phyloP scores from a whole-genome alignment of 2,329 filamentous ascomycete genomes.

The Alternaria arborescens region DNA sequence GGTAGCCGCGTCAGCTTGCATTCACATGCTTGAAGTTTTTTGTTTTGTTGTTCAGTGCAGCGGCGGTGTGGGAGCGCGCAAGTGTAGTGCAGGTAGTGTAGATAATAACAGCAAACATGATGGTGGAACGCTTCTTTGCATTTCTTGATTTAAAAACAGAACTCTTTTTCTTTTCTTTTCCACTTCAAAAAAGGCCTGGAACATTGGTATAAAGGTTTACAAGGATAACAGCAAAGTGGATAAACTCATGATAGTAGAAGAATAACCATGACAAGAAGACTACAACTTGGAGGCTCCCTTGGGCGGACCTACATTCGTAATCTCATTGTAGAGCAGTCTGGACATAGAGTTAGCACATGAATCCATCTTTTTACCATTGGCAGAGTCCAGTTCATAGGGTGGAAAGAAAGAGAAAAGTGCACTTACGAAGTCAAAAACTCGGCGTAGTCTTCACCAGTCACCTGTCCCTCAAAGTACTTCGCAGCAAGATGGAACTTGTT shows the following conservation, averaged over 20 bases:
- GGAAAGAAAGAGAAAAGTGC: no score
- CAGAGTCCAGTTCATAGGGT: no score
- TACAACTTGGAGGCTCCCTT: constrained; percentile 62
- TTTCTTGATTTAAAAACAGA: no score
- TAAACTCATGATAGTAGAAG: background rate
- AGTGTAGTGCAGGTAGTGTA: background rate
- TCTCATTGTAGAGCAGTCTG: constrained; percentile 89
- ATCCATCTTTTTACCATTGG: background rate
- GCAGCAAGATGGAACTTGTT: constrained; percentile 93
- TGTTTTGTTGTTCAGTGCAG: background rate
- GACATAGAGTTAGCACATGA: background rate
- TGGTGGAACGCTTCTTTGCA: no score
- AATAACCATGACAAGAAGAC: background rate
- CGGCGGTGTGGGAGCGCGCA: background rate
- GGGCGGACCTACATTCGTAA: constrained; percentile 74
- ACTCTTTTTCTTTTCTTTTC: no score
- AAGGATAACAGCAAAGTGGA: background rate
- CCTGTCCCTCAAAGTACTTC: constrained; percentile 90
- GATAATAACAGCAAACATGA: background rate
- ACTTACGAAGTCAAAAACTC: constrained; percentile 90
- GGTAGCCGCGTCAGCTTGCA: constrained; percentile 16
- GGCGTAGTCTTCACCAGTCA: constrained; percentile 96
- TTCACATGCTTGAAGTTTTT: constrained; percentile 13
- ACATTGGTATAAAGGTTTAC: constrained; percentile 18
- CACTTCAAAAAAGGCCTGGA: constrained; percentile 3